Percentiles rank a stretch among this genome's conserved stretches.
Evolutionary conservation across 805 yeast genomes (phyloP).

Genomic region (Candida glaebosa): DNA sequence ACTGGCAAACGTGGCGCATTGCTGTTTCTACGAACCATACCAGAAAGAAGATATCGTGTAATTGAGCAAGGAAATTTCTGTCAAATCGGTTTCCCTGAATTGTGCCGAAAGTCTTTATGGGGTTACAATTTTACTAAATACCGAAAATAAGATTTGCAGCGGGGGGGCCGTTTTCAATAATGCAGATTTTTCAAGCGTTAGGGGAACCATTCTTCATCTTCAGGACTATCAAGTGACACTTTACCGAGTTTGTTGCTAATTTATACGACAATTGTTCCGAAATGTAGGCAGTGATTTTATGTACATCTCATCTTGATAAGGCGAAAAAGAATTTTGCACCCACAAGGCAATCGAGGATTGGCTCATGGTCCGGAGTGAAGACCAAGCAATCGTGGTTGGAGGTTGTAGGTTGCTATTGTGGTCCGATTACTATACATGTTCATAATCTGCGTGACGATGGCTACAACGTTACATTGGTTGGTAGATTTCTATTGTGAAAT

Average conservation of each 20-base stretch:
- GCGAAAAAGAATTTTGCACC: not conserved
- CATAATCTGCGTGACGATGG: not conserved
- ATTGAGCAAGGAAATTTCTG: not conserved
- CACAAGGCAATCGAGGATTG: not conserved
- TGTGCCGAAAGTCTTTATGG: constrained; percentile 66
- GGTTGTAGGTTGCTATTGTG: no score
- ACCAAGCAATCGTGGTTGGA: no score
- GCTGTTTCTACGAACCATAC: constrained; percentile 42
- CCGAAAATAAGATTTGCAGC: not conserved
- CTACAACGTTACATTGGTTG: not conserved
- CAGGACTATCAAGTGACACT: not conserved
- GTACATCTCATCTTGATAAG: no score
- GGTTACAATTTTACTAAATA: constrained; percentile 62
- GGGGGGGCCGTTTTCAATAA: no score
- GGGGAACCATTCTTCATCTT: no score
- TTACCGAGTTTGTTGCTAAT: not conserved
- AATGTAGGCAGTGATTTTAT: not conserved
- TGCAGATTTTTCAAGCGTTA: no score
- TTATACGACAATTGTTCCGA: not conserved
- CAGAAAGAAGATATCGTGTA: not conserved
- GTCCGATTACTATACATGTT: no score
- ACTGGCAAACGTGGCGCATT: constrained; percentile 40
- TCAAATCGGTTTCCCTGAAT: not conserved
- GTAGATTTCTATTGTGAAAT: no score
- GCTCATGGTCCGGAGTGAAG: no score